These are phyloP conservation scores for Rhodotorula taiwanensis DNA, from an alignment of 768 basidiomycete species.

Conservation along the genomic window DNA sequence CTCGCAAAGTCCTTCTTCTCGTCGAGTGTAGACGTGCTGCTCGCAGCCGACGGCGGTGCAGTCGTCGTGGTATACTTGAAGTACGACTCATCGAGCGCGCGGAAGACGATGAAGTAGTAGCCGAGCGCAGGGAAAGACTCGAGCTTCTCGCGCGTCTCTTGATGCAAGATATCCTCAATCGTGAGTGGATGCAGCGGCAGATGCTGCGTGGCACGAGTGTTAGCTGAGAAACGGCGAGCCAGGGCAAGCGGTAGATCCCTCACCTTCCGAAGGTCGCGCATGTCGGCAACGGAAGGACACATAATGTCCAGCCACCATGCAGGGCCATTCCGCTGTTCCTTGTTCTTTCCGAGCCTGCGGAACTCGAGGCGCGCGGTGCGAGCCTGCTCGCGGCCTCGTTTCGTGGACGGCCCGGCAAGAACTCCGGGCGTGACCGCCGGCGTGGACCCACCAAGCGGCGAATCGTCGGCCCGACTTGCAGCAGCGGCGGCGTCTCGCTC, in stretches of 20 bases:
- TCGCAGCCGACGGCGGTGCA: not conserved
- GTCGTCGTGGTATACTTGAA: conserved; percentile 44
- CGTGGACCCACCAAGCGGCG: not conserved
- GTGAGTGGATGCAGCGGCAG: conserved; percentile 86
- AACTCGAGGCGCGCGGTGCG: conserved; percentile 26
- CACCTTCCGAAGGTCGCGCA: conserved; percentile 77
- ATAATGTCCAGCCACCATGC: conserved; percentile 90
- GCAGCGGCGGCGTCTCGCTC: not conserved
- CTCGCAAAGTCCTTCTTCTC: not conserved
- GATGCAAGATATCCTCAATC: conserved; percentile 83
- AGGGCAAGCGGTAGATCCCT: no score
- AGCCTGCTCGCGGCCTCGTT: conserved; percentile 23
- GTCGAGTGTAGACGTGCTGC: not conserved
- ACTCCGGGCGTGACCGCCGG: conserved; percentile 18
- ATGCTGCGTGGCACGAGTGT: conserved; percentile 51
- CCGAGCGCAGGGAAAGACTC: conserved; percentile 77
- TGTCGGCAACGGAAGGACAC: conserved; percentile 79
- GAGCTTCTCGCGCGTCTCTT: conserved; percentile 85
- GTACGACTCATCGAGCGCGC: conserved; percentile 61
- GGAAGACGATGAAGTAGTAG: conserved; percentile 84
- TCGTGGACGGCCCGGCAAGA: conserved; percentile 6
- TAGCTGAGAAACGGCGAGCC: no score
- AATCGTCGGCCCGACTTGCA: not conserved
- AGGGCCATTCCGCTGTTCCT: conserved; percentile 39
- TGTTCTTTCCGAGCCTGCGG: conserved; percentile 29